Conservation (phyloP, 1,139 yeast genomes). For the Candida labiduridarum region DNA sequence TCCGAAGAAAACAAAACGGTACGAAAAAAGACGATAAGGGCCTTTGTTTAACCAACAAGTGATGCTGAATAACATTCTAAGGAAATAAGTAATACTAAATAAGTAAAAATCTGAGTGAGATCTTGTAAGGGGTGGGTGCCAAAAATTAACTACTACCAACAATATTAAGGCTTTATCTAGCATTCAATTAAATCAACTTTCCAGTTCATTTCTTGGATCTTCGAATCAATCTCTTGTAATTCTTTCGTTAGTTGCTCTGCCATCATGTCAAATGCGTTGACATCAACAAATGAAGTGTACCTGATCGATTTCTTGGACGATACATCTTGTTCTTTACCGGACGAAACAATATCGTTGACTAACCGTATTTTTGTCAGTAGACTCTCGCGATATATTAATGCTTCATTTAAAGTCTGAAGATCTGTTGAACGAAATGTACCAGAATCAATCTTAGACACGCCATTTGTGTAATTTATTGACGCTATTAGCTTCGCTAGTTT, state of each 20-base stretch:
- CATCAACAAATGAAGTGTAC: constrained; percentile 1
- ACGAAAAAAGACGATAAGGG: too few relatives aligned
- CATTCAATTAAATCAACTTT: constrained; percentile 4
- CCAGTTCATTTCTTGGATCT: constrained; percentile 7
- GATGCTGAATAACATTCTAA: not conserved
- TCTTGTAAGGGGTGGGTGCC: not conserved
- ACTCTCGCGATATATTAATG: not conserved
- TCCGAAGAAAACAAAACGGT: not conserved
- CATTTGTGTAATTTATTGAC: constrained; percentile 4
- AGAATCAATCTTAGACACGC: not conserved
- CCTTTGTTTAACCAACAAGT: not conserved
- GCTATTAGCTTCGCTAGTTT: not conserved
- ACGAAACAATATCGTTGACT: not conserved
- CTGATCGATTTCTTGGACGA: constrained; percentile 1
- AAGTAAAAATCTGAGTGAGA: too few relatives aligned
- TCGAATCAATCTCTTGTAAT: constrained; percentile 1
- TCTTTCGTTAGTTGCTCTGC: not conserved
- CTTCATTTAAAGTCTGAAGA: not conserved
- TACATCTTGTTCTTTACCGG: not conserved
- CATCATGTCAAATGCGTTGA: not conserved
- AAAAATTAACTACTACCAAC: constrained; percentile 3
- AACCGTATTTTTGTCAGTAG: not conserved
- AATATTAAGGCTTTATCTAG: not conserved
- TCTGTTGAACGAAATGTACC: not conserved
- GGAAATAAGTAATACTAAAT: not conserved